Conservation (phyloP, 352 stramenopile species). For the Thalassiosira hispida region DNA sequence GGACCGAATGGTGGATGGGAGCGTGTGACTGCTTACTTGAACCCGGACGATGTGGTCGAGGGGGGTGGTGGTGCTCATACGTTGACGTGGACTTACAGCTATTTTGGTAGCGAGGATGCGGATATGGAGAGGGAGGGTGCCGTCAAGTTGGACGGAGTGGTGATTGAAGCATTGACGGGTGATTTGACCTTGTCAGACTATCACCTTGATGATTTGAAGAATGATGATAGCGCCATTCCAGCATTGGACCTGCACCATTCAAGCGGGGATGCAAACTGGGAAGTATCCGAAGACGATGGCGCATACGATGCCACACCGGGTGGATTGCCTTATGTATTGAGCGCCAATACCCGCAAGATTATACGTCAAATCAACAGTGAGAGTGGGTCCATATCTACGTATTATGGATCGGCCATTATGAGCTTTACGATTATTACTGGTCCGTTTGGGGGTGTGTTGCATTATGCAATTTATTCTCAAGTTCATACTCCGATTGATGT, state of each 20-base stretch:
- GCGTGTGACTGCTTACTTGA: slow-evolving; percentile 1
- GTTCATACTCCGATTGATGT: slow-evolving; percentile 25
- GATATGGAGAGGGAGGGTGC: neutral
- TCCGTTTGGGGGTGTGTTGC: slow-evolving; percentile 9
- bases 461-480: slow-evolving; percentile 1
- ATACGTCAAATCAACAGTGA: neutral
- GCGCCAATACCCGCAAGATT: neutral
- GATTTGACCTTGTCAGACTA: slow-evolving; percentile 12
- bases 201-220: neutral
- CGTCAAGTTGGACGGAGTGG: neutral
- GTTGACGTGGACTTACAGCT: slow-evolving; percentile 14
- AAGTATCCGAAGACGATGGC: neutral
- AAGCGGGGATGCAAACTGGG: slow-evolving; percentile 2
- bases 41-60: neutral
- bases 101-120: neutral
- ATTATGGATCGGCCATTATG: slow-evolving; percentile 11
- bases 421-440: slow-evolving; percentile 20
- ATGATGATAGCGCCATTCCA: neutral
- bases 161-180: slow-evolving; percentile 4
- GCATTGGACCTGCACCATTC: slow-evolving; percentile 10
- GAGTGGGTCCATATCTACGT: neutral
- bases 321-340: slow-evolving; percentile 14
- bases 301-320: neutral
- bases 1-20: slow-evolving; percentile 4
- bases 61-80: neutral